Base-by-base conservation (phyloP, 2,329 filamentous ascomycete species). In the Lasiodiplodia theobromae region DNA sequence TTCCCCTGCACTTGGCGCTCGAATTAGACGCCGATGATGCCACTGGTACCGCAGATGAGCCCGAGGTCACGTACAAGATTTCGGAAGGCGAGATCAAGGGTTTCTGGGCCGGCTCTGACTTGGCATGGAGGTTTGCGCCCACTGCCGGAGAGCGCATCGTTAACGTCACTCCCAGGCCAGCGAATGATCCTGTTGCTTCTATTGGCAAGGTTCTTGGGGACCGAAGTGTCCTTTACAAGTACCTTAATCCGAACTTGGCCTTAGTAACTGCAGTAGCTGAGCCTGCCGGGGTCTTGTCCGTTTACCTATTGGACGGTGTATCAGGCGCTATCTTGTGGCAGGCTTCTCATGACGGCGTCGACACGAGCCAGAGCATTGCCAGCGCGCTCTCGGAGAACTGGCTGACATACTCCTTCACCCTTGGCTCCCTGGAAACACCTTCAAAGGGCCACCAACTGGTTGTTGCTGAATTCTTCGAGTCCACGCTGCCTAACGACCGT, bases 201-300 rank as follows among this genome's bases (percentile, higher is more conserved):
- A 97, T 99, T 73, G 96, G 96, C 11, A 93, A 93, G 69, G 96
- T 98, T 1, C 87, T 99, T 25, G 94, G 94, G 31, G 92, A 99
- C 75, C 89, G 96, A 53, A 90, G 90, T n/a, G 96, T 99, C 58
- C 87, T 95, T 71, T 99, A 99, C 88, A 99, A 99, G 82, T 98
- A 98, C 77, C 83, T 99, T 51, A 97, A 96, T 81, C 89, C 92
- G 0, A 97, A 97, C 80, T 87, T 93, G 7, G 85, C 94, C 2
- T 86, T 98, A 0, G 85, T 97, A 56, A 92, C 92, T 1, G 86
- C 92, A 1, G 82, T 89, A 2, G 86, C 91, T 40, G 86, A 90
- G 25, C 82, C 83, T 12, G 75, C 85, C 2, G 85, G 83, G 3
- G 86, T 85, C 0, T 88, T 93, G 8, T 90, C 89, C 0, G 85